Evolutionary conservation across 2,329 filamentous ascomycete species (phyloP), one percentile per base, ranked within the genome.

Genomic region (Sporothrix brunneoviolacea): DNA sequence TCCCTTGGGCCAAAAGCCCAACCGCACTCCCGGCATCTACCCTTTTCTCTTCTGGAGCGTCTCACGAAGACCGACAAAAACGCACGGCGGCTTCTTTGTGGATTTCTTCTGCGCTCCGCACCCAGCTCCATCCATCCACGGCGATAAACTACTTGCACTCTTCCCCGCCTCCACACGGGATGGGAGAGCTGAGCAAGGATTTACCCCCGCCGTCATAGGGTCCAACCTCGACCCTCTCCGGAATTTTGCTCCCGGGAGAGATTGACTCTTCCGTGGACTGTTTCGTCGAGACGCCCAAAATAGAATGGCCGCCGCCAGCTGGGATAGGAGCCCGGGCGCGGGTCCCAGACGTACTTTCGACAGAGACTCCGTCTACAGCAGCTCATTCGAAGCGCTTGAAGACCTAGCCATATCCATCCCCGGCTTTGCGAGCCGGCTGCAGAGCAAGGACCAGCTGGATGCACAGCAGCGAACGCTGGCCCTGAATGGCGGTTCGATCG

Each of bases 361-460:
- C 7, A 15, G 16, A 18, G 40, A 6, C 28, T n/a, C 22, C 13
- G 9, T 45, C 2, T 53, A 43, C 13, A 30, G 19, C 12, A 48
- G 49, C 22, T 44, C 50, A 8, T 27, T 58, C 13, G n/a, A 13
- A 3, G 54, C 56, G 6, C 51, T 58, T 15, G 27, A 55, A 13
- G 48, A 55, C 19, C 28, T 58, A 8, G 47, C 49, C 16, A 10
- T 32, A 4, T 7, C 42, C n/a, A 16, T 57, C 9, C 30, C 51
- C 10, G 24, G 8, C 4, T 48, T 54, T 15, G 8, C 22, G 12
- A 13, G 16, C 7, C 42, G 46, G 3, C 61, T 95, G 86, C n/a
- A 97, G 71, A 1, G 83, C 83, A n/a, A 89, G 82, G 64, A 97
- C 96, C 3, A 95, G 75, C 62, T 97, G 89, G 15, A 95, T 81